Evolutionary conservation across 148 eudicot genomes (phyloP).

Genomic region (Pouteria glomerata): DNA sequence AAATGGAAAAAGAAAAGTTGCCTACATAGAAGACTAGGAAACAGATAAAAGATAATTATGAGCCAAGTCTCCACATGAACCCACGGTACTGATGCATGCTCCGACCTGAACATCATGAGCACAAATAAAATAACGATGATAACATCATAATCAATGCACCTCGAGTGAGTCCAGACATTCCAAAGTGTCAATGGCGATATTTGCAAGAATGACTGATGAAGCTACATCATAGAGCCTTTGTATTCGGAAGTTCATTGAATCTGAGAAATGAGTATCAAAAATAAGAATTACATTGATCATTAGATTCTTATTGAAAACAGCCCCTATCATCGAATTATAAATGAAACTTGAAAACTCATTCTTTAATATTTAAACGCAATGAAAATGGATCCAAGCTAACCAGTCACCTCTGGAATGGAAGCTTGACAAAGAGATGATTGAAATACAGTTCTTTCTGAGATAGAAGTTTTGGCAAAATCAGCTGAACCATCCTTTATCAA

Average conservation of each 20-base stretch:
- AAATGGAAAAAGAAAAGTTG: neutral
- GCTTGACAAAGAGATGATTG: neutral
- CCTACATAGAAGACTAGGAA: neutral
- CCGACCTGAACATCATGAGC: neutral
- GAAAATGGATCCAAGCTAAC: neutral
- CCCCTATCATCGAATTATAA: neutral
- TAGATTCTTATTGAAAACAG: neutral
- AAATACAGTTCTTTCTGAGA: neutral
- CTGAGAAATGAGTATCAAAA: conserved; percentile 36
- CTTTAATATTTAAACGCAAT: neutral
- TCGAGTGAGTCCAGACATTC: conserved; percentile 45
- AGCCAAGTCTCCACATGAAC: neutral
- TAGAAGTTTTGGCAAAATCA: neutral
- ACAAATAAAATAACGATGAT: neutral
- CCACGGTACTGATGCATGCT: neutral
- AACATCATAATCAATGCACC: conserved; percentile 45
- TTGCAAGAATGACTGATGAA: conserved; percentile 56
- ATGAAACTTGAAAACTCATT: neutral
- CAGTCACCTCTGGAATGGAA: neutral
- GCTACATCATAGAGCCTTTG: conserved; percentile 51
- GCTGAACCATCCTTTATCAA: neutral
- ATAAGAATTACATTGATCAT: neutral
- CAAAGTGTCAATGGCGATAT: conserved; percentile 53
- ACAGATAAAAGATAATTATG: too few relatives aligned
- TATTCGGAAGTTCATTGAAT: conserved; percentile 45